These are phyloP conservation scores for Bryopsis sp. DNA, from an alignment of 139 green algal genomes.

Conservation along the genomic window DNA sequence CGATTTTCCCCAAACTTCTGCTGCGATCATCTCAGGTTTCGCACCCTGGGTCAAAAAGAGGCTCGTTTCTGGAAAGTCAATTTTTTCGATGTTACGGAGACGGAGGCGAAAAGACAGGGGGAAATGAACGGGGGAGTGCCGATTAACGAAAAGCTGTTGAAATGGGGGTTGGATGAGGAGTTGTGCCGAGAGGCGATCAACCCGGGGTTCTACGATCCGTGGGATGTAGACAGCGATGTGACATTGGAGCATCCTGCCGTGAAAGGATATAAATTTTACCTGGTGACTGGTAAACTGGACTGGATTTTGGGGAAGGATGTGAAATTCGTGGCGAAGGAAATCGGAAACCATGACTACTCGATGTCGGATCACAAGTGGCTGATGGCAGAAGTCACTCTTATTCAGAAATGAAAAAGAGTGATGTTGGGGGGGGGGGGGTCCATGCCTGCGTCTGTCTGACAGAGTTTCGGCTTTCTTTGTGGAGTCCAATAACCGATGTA, in stretches of 20 bases:
- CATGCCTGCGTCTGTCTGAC: too few species aligned
- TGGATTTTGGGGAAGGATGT: conserved; percentile 26
- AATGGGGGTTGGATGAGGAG: conserved; percentile 41
- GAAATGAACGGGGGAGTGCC: not conserved
- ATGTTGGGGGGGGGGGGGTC: not conserved
- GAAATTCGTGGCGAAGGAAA: conserved; percentile 24
- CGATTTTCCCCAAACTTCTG: conserved; percentile 70
- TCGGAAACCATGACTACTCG: conserved; percentile 63
- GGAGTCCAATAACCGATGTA: too few species aligned
- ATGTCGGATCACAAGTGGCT: conserved; percentile 77
- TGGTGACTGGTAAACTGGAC: conserved; percentile 28
- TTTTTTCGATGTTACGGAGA: conserved; percentile 33
- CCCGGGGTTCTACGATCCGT: conserved; percentile 58
- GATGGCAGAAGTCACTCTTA: conserved; percentile 28
- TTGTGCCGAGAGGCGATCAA: conserved; percentile 53
- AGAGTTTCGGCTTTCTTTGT: too few species aligned
- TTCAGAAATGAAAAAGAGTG: not conserved
- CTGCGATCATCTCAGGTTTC: conserved; percentile 62
- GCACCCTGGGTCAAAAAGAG: conserved; percentile 56
- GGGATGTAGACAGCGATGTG: conserved; percentile 32
- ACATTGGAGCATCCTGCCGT: conserved; percentile 69
- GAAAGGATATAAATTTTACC: conserved; percentile 23
- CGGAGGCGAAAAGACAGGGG: not conserved
- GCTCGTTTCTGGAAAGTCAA: conserved; percentile 55
- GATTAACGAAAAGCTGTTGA: conserved; percentile 41